Evolutionary conservation across 192 early-diverging fungal species (phyloP), one percentile per base, ranked within the genome.

Genomic region (Backusella circina): DNA sequence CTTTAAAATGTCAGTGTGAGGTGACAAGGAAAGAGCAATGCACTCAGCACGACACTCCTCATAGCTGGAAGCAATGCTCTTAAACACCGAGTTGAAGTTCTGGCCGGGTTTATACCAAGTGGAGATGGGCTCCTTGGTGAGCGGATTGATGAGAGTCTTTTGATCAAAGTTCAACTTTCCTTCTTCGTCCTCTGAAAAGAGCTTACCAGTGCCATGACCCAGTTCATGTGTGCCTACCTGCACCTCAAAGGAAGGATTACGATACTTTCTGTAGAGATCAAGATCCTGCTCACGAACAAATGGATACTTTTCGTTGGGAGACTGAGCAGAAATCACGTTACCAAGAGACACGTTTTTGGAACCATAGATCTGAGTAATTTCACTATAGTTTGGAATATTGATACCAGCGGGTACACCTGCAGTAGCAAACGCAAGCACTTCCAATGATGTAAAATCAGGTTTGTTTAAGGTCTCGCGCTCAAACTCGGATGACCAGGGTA

Each of bases 331-430:
- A 68, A 89, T 54, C 0, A 90, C 81, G 68, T 90, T 90, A 8
- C 85, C 88, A 18, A 90, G 77, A 9, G 89, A 90, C 16, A 90
- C 89, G 65, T 90, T 90, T 75, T 90, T 90, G 71, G 88, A 88
- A 0, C 88, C 89, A 30, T 88, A 77, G 0, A 72, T 47, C 57
- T 80, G 79, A n/a, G 79, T 80, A 30, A 80, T 75, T 61, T 86
- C 75, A 12, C 85, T 69, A 54, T 88, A 87, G 38, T 85, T 85
- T 13, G 84, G 84, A 67, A 85, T 85, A 66, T 85, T 85, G 35
- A 84, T 84, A 33, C 83, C 83, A 16, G 83, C 83, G 7, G 86
- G 88, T 26, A 79, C 39, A 65, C 88, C 88, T 37, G 57, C 54
- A 6, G 87, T 87, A 6, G 86, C 85, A 74, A 88, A 90, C 30